Evolutionary conservation across 768 basidiomycete genomes (phyloP), one percentile per base, ranked within the genome.

Genomic region (Auriscalpium microsporum): DNA sequence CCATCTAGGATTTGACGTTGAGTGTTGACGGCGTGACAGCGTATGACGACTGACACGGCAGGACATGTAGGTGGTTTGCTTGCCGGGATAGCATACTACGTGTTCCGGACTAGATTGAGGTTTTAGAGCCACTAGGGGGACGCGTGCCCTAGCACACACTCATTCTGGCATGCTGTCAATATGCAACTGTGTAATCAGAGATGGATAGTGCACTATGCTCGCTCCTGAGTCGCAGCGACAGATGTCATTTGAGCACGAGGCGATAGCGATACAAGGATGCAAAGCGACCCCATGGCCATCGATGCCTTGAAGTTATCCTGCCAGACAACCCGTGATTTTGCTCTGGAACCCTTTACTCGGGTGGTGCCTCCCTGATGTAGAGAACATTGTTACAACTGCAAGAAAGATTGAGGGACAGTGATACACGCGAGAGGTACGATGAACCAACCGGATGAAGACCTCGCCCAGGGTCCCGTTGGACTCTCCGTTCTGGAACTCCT

Each of bases 391-490:
- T 96, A 77, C 90, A 93, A 63, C 90, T 92, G 57, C 23, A 34
- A 17, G 47, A 37, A 52, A 45, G 55, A 62, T 52, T 33, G 23
- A 62, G 67, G 19, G 42, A 37, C 10, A 19, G 52, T 28, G 38
- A 58, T 48, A 28, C 11, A 49, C 37, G 3, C 40, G 21, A 21
- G 44, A 37, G 28, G 14, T 19, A 34, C 35, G 45, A 7, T 8
- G 37, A 36, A 68, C 87, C 58, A 65, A 92, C 93, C 96, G 83
- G 68, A 99, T 96, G 73, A 98, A 97, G 45, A 99, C 94, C 73
- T 99, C 96, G 61, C 96, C 96, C n/a, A 99, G 76, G 1, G 94
- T 86, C 36, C 96, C 96, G 58, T 90, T 96, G 8, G 92, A 94
- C 70, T 90, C 82, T 21, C 94, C 95, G 63, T 96, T 90, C 69